Evolutionary conservation across 148 eudicot species (phyloP).

Genomic region (Rhododendron simsii): DNA sequence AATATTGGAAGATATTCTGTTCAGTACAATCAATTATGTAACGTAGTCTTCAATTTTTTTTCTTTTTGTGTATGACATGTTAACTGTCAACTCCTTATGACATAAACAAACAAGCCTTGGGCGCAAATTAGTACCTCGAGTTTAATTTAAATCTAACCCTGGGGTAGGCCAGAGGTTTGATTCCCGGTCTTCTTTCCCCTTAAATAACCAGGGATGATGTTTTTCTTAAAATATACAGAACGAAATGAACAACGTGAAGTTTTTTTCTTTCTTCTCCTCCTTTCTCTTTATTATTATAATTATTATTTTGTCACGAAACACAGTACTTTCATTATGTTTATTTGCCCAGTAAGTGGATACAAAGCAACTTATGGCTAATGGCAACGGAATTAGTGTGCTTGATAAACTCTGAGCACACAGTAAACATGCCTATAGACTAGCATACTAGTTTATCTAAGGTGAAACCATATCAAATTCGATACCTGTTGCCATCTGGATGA

Average conservation of each 20-base stretch:
- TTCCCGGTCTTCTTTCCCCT: background rate
- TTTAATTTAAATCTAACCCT: background rate
- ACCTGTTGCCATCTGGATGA: slow-evolving; percentile 98
- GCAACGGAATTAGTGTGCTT: background rate
- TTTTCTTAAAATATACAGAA: background rate
- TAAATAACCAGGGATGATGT: background rate
- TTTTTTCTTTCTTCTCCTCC: background rate
- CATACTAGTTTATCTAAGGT: background rate
- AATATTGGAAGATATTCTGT: background rate
- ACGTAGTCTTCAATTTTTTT: background rate
- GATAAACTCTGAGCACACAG: background rate
- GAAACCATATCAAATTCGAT: slow-evolving; percentile 1
- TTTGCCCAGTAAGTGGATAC: background rate
- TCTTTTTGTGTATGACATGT: background rate
- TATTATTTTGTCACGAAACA: too few species aligned
- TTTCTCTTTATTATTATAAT: background rate
- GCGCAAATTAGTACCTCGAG: background rate
- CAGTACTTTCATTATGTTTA: background rate
- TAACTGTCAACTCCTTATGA: background rate
- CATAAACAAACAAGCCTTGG: background rate
- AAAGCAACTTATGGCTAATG: background rate
- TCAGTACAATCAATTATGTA: background rate
- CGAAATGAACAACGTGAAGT: background rate
- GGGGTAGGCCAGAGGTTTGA: background rate
- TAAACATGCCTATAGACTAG: background rate